These are phyloP conservation scores for Petasospora fabianii DNA, from an alignment of 1,139 yeast genomes.

Conservation along the genomic window DNA sequence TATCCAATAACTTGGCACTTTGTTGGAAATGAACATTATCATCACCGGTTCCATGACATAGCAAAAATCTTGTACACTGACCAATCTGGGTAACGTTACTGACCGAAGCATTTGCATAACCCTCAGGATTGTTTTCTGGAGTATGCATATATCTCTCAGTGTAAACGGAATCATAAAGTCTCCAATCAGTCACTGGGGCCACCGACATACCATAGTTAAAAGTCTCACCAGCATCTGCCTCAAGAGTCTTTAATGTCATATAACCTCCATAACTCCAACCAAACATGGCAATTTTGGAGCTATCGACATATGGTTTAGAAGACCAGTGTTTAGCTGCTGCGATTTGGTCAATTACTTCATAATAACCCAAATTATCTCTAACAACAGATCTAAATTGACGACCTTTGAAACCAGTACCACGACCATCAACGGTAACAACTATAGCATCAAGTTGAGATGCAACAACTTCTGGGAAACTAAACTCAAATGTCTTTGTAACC, in stretches of 20 bases:
- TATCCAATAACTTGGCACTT: slow-evolving; percentile 59
- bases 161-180: slow-evolving; percentile 68
- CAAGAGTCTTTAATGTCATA: slow-evolving; percentile 69
- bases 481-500: slow-evolving; percentile 50
- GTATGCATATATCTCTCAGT: slow-evolving; percentile 77
- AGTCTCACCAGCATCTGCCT: slow-evolving; percentile 54
- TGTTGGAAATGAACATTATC: slow-evolving; percentile 82
- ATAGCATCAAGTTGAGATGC: slow-evolving; percentile 68
- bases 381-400: slow-evolving; percentile 58
- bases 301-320: slow-evolving; percentile 52
- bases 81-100: slow-evolving; percentile 43
- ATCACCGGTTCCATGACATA: slow-evolving; percentile 81
- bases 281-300: slow-evolving; percentile 62
- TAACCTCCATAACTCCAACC: slow-evolving; percentile 89
- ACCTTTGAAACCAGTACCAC: slow-evolving; percentile 76
- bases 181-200: slow-evolving; percentile 83
- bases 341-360: slow-evolving; percentile 69
- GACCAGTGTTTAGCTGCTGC: slow-evolving; percentile 63
- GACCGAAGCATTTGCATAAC: slow-evolving; percentile 54
- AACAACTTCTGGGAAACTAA: slow-evolving; percentile 60
- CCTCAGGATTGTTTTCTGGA: slow-evolving; percentile 58
- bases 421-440: slow-evolving; percentile 78
- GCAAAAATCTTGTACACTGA: slow-evolving; percentile 51
- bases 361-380: slow-evolving; percentile 61
- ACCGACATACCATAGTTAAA: slow-evolving; percentile 73